Evolutionary conservation across 2,329 filamentous ascomycete genomes (phyloP), one percentile per base, ranked within the genome.

Genomic region (Pestalotiopsis sp.): DNA sequence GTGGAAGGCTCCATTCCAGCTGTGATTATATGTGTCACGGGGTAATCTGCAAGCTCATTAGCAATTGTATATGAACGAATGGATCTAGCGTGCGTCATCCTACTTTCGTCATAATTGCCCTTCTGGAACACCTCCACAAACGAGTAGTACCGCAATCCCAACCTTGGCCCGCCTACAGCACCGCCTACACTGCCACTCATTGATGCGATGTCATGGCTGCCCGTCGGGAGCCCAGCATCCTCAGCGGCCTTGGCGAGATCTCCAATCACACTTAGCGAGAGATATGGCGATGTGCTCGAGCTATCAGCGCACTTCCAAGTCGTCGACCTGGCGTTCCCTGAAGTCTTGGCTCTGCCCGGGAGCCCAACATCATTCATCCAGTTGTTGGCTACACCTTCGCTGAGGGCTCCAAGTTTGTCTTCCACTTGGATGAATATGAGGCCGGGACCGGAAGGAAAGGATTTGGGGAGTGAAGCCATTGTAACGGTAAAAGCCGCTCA

Each of bases 1-100:
- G n/a, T 27, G 6, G 23, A n/a, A 13, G 66, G 66, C 20, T 59
- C 41, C 66, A 67, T 62, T 7, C 66, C 66, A 9, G 66, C 66
- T 4, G 66, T 49, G 38, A 67, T 52, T 17, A 67, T 45, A 25
- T 67, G 66, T 25, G 66, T 62, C 13, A 14, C 17, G 20, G 27
- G n/a, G n/a, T 59, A n/a, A n/a, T 4, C 45, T 52, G 45, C 4
- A 5, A 17, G 2, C 2, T 17, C 20, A 3, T 52, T n/a, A 52
- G 45, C 17, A 4, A 9, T 20, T 4, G 5, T 3, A 20, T n/a
- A 17, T 3, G 6, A 4, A 4, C 4, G 11, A 17, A 23, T 11
- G 17, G n/a, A 6, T 7, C 23, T 17, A 20, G 45, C n/a, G 20
- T 9, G 4, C 4, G 45, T 11, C 3, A 9, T 9, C 45, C 17